Percentiles rank a stretch among this genome's conserved stretches.
phyloP scores from a whole-genome alignment of 2,329 filamentous ascomycete species.

The Stachybotrys chartarum region DNA sequence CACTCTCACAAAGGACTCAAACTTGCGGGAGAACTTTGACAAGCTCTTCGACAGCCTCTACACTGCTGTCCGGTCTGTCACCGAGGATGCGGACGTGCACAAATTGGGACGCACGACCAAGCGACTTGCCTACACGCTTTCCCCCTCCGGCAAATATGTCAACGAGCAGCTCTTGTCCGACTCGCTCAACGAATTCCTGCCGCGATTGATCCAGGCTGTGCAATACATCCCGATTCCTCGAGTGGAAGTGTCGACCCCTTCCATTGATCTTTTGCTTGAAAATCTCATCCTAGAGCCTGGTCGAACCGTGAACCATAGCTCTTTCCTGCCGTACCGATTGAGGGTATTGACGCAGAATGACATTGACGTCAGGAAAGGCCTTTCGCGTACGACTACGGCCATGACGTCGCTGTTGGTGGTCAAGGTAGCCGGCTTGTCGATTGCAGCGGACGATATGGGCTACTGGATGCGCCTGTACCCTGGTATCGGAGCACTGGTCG shows the following conservation, averaged over 20 bases:
- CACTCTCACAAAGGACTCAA: conserved; percentile 59
- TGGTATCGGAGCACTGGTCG: conserved; percentile 65
- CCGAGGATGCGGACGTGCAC: conserved; percentile 64
- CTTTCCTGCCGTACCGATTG: conserved; percentile 81
- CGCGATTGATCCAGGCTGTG: conserved; percentile 66
- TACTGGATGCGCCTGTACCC: conserved; percentile 82
- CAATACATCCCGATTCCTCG: conserved; percentile 88
- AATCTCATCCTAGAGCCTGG: conserved; percentile 89
- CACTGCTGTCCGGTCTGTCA: conserved; percentile 58
- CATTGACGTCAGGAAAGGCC: conserved; percentile 74
- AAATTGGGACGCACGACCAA: conserved; percentile 59
- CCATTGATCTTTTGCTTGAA: conserved; percentile 79
- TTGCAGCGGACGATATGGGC: conserved; percentile 79
- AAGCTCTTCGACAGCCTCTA: conserved; percentile 62
- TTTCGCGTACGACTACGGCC: conserved; percentile 50
- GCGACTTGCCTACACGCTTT: conserved; percentile 64
- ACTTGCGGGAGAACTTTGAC: conserved; percentile 66
- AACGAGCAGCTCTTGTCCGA: conserved; percentile 72
- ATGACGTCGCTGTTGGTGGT: conserved; percentile 68
- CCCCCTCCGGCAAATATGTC: conserved; percentile 53
- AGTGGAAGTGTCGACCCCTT: conserved; percentile 77
- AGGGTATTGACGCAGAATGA: conserved; percentile 80
- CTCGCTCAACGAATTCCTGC: conserved; percentile 71
- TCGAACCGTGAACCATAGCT: conserved; percentile 73
- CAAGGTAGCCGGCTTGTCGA: conserved; percentile 73